phyloP scores from a whole-genome alignment of 1,284 basidiomycete genomes.

The Schizophyllum amplum region DNA sequence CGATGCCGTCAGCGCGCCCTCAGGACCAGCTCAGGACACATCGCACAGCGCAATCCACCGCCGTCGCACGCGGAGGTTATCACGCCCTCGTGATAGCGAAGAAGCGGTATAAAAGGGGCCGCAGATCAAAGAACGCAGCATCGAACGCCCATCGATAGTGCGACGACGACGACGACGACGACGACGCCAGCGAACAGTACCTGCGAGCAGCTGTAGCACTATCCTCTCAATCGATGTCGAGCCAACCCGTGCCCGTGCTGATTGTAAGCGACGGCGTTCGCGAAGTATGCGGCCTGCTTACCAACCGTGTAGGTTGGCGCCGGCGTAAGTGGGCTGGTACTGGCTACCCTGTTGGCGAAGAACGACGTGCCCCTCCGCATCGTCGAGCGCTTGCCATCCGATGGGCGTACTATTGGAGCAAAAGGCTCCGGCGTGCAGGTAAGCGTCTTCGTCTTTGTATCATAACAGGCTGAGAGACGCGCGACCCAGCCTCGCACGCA shows the following conservation, averaged over 20 bases:
- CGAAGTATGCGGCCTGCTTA: no score
- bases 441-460: background rate
- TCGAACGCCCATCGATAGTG: background rate
- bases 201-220: no score
- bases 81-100: background rate
- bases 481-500: background rate
- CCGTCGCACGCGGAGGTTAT: background rate
- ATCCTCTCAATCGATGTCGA: no score
- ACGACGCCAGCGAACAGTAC: no score
- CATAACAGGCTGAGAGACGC: background rate
- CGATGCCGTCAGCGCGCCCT: no score
- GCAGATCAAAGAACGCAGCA: background rate
- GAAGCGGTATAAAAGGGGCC: background rate
- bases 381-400: slow-evolving; percentile 9
- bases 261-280: background rate
- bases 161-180: background rate
- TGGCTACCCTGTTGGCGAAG: slow-evolving; percentile 11
- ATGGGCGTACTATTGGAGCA: slow-evolving; percentile 9
- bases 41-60: no score
- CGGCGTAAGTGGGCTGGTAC: slow-evolving; percentile 8
- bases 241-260: background rate
- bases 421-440: slow-evolving; percentile 12
- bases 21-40: no score
- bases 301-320: slow-evolving; percentile 5
- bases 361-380: slow-evolving; percentile 13